Percentiles rank a stretch among this genome's conserved stretches.
Evolutionary conservation across 768 basidiomycete species (phyloP).

Genomic region (Suillus paluster): DNA sequence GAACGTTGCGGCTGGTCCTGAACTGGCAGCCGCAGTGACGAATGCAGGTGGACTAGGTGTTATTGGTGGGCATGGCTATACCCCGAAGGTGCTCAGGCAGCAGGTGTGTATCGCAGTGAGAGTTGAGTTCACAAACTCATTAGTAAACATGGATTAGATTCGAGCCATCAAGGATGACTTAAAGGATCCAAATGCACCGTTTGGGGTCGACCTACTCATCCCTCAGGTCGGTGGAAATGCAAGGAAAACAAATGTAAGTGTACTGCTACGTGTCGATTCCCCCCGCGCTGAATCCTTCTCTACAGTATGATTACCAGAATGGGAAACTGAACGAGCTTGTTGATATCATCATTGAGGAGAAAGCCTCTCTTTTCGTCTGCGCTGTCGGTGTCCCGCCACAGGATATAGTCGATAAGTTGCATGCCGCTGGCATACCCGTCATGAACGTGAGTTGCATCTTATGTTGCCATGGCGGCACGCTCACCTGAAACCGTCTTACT

Average conservation of each 20-base stretch:
- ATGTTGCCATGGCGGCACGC: background rate
- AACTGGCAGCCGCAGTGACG: slow-evolving; percentile 91
- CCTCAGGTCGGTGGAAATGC: slow-evolving; percentile 88
- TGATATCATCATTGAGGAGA: slow-evolving; percentile 92
- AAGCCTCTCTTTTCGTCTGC: slow-evolving; percentile 86
- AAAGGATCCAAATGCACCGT: slow-evolving; percentile 76
- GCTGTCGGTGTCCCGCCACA: slow-evolving; percentile 88
- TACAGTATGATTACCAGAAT: slow-evolving; percentile 85
- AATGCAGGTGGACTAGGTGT: slow-evolving; percentile 94
- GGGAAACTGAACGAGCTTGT: slow-evolving; percentile 84
- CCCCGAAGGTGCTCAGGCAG: slow-evolving; percentile 76
- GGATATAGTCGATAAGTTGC: slow-evolving; percentile 78
- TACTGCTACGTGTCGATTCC: background rate
- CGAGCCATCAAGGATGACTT: slow-evolving; percentile 73
- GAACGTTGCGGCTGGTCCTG: slow-evolving; percentile 74
- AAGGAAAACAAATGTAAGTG: slow-evolving; percentile 84
- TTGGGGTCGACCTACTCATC: slow-evolving; percentile 89
- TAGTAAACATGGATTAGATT: slow-evolving; percentile 51
- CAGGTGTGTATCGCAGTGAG: slow-evolving; percentile 56
- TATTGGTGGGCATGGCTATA: slow-evolving; percentile 89
- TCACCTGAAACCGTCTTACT: background rate
- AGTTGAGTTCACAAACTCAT: slow-evolving; percentile 15
- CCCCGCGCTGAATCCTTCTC: slow-evolving; percentile 2
- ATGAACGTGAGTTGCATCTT: slow-evolving; percentile 68
- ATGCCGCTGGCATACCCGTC: slow-evolving; percentile 81